These are phyloP conservation scores for Kwoniella sp. DNA, from an alignment of 768 basidiomycete genomes.

Conservation along the genomic window DNA sequence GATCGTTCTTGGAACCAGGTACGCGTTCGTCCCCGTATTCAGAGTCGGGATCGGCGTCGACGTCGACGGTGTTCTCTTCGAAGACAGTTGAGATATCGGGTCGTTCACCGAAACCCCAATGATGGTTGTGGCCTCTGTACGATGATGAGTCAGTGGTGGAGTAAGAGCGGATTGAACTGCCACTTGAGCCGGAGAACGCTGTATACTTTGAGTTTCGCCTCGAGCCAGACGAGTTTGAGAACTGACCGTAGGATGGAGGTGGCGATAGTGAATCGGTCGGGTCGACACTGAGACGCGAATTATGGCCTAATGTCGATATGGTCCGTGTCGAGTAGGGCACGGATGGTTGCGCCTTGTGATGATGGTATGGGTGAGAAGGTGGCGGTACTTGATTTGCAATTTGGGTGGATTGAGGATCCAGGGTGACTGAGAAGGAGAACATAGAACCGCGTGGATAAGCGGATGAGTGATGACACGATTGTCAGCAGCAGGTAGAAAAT, in stretches of 20 bases:
- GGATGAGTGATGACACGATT: neutral
- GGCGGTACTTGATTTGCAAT: neutral
- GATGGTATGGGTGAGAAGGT: slow-evolving; percentile 13
- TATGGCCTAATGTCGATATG: slow-evolving; percentile 12
- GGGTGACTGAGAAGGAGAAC: neutral
- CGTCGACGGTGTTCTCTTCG: slow-evolving; percentile 32
- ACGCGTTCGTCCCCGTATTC: neutral
- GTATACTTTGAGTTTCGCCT: slow-evolving; percentile 36
- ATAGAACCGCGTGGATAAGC: neutral
- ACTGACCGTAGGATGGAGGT: slow-evolving; percentile 14
- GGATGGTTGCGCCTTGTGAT: slow-evolving; percentile 30
- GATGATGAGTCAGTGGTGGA: slow-evolving; percentile 34
- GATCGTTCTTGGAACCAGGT: slow-evolving; percentile 3
- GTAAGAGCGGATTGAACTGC: slow-evolving; percentile 26
- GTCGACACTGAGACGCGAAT: slow-evolving; percentile 3
- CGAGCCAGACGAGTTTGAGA: slow-evolving; percentile 13
- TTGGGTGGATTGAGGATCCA: slow-evolving; percentile 12
- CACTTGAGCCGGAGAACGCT: slow-evolving; percentile 30
- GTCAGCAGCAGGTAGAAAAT: neutral
- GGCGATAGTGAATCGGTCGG: slow-evolving; percentile 18
- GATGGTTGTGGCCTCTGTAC: slow-evolving; percentile 9
- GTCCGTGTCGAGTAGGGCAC: slow-evolving; percentile 35
- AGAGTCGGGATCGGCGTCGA: slow-evolving; percentile 17
- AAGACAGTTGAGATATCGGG: slow-evolving; percentile 50
- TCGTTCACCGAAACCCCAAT: slow-evolving; percentile 27